phyloP scores from a whole-genome alignment of 805 yeast genomes.

The Cyberlindnera suaveolens region DNA sequence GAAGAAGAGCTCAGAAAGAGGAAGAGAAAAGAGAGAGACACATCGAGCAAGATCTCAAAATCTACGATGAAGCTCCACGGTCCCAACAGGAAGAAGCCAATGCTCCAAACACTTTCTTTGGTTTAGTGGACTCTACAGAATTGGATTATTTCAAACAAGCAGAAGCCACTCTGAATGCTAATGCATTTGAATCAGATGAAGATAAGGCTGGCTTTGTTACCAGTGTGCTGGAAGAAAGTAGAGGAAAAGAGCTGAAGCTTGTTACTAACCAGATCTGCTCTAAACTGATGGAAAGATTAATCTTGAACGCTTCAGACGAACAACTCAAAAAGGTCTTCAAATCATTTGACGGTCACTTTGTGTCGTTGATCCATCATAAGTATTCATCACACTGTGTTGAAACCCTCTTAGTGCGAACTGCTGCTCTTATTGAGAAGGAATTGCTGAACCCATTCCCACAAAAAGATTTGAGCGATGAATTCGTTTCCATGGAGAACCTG shows the following conservation, averaged over 20 bases:
- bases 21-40: slow-evolving; percentile 18
- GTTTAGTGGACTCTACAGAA: slow-evolving; percentile 78
- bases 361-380: slow-evolving; percentile 75
- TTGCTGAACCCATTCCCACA: slow-evolving; percentile 40
- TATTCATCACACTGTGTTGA: slow-evolving; percentile 93
- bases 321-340: slow-evolving; percentile 63
- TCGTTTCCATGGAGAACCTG: slow-evolving; percentile 57
- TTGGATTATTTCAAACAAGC: slow-evolving; percentile 90
- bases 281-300: slow-evolving; percentile 80
- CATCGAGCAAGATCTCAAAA: slow-evolving; percentile 5
- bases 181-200: slow-evolving; percentile 68
- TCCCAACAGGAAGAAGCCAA: slow-evolving; percentile 9
- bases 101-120: slow-evolving; percentile 59
- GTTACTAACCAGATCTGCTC: slow-evolving; percentile 95
- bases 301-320: slow-evolving; percentile 55
- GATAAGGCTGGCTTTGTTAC: slow-evolving; percentile 68
- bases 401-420: slow-evolving; percentile 69
- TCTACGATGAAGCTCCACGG: slow-evolving; percentile 13
- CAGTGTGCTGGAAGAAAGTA: slow-evolving; percentile 78
- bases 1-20: slow-evolving; percentile 33
- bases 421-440: slow-evolving; percentile 72
- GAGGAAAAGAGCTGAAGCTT: slow-evolving; percentile 84
- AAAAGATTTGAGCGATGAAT: slow-evolving; percentile 27
- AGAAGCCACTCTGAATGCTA: slow-evolving; percentile 75
- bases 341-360: slow-evolving; percentile 68